Base-by-base conservation (phyloP, 441 rosid genomes). In the Aquilaria agallochum region DNA sequence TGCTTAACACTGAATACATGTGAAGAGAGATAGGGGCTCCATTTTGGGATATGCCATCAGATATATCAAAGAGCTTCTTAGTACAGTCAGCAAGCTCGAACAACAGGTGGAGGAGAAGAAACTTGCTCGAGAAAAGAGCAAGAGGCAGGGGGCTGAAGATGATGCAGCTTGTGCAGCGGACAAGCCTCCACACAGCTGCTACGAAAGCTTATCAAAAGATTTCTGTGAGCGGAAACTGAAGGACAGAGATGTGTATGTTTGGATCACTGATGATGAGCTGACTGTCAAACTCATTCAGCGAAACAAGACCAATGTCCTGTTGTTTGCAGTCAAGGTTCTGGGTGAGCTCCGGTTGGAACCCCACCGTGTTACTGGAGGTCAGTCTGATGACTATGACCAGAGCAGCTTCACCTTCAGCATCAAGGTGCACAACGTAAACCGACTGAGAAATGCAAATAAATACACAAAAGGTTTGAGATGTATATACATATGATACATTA, bases 331-430 rank as follows among this genome's bases (percentile, higher is more conserved):
- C 55, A 86, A 76, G 80, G 86, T 83, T 31, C 81, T 91, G 44
- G 92, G 86, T 14, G 90, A 86, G 59, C 90, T 91, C 65, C 83
- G 76, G 65, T 73, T 90, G 66, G 96, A 91, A 72, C 87, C 88
- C 53, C 90, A 86, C 69, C 86, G 88, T 71, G 81, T 85, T 40
- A 92, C 92, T 11, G 92, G 97, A 36, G 97, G 90, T 55, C 86
- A 83, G 34, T 74, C 88, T 14, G 97, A 96, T 13, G 94, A 91
- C 48, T 80, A 84, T 68, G 74, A 70, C 68, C 42, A 36, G 1
- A 36, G 42, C 4, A 86, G 92, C 77, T 91, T 91, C 69, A 69
- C 86, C 60, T 85, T 91, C 76, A 88, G 88, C 70, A 74, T 88
- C 62, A 91, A 88, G 87, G 92, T 85, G 13, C 1, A 44, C 9